Evolutionary conservation across 2,329 filamentous ascomycete genomes (phyloP), one percentile per base, ranked within the genome.

Genomic region (Penicillium occitanis): DNA sequence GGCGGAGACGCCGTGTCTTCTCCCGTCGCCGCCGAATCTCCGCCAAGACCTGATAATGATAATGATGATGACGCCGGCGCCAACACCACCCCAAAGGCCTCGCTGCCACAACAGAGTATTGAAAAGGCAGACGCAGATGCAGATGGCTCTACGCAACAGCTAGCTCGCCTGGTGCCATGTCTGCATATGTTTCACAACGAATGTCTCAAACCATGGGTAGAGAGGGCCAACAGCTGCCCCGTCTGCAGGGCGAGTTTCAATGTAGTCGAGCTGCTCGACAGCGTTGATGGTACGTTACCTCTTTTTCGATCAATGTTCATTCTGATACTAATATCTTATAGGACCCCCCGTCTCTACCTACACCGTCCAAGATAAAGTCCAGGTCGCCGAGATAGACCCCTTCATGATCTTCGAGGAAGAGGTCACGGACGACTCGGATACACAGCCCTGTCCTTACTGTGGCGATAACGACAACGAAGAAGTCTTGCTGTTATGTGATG

Each of bases 221-320:
- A 96, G 80, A 91, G 96, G 78, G 94, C 95, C 69, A 99, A 98
- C 80, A 97, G 93, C 76, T 99, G 95, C 79, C 95, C 95, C 55
- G 97, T 99, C 78, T 99, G 95, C 80, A 91, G 95, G 71, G 91
- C 92, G 73, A 88, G 86, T 69, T 98, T 99, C 82, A 94, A 98
- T 79, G 82, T 90, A 72, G 93, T 99, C 70, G 88, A 95, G 76
- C 88, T 99, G 68, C 90, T 90, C 78, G 88, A 91, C 74, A 87
- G 85, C 71, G 81, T 93, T 73, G 91, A 92, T 84, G 92, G 92
- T 95, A 86, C 13, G 33, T 22, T 22, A 13, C 51, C n/a, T 25
- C 17, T 33, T 7, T 22, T n/a, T 37, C 13, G n/a, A 33, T 17
- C 14, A 14, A 30, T 33, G 17, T 40, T 13, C 33, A 19, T 30